Evolutionary conservation across 768 basidiomycete genomes (phyloP), one percentile per base, ranked within the genome.

Genomic region (Pisolithus tinctorius): DNA sequence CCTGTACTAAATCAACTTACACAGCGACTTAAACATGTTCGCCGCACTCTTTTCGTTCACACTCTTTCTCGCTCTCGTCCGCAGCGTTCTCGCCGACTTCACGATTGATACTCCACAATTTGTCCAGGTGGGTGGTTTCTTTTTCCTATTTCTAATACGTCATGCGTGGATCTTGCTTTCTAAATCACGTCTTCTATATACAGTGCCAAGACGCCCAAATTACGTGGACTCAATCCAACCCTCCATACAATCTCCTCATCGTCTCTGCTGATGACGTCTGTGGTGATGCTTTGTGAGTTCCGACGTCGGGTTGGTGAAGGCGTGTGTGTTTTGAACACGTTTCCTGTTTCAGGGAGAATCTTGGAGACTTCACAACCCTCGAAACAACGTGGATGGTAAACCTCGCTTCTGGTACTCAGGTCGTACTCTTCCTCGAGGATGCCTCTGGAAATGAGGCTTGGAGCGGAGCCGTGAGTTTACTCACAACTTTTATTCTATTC

Each of bases 11-110:
- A 29, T 16, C 29, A 31, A 31, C 37, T 23, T 37, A 20, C 47
- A 25, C 55, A 37, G 31, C 57, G 38, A 55, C 55, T 54, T 55
- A 58, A 69, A 67, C 69, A 91, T 90, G 88, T 83, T 82, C 78
- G 71, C 80, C 73, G 86, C 88, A 71, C 70, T 90, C 86, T 47
- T 88, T 87, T 76, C 78, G 54, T 64, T 80, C 71, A 74, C 84
- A 61, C 79, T 89, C 82, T 69, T 88, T 73, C 68, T 77, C 62
- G 63, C 73, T 58, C 71, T 82, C 65, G 59, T 80, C 61, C 72
- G 63, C 55, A 71, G 71, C 62, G 82, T 72, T 49, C 58, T 77
- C 49, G 82, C 86, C 52, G 72, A 69, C 17, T 77, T 88, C 58
- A 62, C 69, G 39, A 70, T 88, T 60, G 62, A 60, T 57, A 77